Conservation (phyloP, 2,329 filamentous ascomycete species). For the Fusarium sp. region DNA sequence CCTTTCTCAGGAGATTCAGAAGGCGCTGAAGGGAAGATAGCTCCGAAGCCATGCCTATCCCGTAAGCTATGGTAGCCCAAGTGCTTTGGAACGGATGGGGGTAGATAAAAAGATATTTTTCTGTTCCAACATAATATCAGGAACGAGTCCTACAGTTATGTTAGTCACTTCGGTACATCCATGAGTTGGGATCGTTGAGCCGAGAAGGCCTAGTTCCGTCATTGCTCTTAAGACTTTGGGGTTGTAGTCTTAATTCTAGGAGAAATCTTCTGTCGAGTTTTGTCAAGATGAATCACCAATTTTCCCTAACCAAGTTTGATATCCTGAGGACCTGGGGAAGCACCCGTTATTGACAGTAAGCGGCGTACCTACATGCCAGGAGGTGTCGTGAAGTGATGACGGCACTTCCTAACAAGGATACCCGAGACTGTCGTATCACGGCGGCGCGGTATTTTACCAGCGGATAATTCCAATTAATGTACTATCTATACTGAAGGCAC, state of each 20-base stretch:
- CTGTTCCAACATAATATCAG: too few relatives aligned
- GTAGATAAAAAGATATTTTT: neutral
- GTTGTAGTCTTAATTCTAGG: conserved; percentile 86
- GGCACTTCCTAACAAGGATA: neutral
- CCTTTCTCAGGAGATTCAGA: conserved; percentile 13
- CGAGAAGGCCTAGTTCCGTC: conserved; percentile 87
- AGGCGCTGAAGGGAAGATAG: conserved; percentile 40
- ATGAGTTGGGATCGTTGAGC: conserved; percentile 76
- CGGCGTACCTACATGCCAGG: conserved; percentile 79
- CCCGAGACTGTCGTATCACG: neutral
- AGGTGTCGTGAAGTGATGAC: conserved; percentile 49
- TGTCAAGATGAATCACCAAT: neutral
- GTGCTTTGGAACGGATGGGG: neutral
- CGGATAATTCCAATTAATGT: neutral
- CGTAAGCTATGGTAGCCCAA: too few relatives aligned
- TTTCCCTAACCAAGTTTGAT: neutral
- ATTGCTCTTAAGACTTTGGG: conserved; percentile 85
- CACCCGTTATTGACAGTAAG: conserved; percentile 91
- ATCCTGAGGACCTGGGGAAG: conserved; percentile 85
- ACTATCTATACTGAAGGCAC: neutral
- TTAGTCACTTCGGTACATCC: conserved; percentile 81
- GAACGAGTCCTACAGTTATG: conserved; percentile 87
- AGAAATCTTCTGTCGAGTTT: conserved; percentile 71
- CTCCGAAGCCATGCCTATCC: conserved; percentile 50
- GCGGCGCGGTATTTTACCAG: neutral